Conservation (phyloP, 331 rosid species). For the Pyracantha coccinea region DNA sequence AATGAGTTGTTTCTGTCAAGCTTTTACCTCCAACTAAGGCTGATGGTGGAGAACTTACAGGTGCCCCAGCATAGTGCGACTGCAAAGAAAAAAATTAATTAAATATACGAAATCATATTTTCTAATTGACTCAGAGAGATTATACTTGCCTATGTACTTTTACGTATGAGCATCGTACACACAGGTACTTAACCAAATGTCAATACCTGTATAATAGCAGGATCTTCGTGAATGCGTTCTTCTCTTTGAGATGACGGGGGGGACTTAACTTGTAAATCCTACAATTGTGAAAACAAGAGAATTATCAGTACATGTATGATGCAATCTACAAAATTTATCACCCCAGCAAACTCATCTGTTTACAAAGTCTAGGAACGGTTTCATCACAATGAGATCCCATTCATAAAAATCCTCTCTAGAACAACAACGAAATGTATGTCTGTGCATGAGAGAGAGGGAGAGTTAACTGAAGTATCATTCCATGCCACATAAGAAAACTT, state of each 20-base stretch:
- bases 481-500: background rate
- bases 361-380: background rate
- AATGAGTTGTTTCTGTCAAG: constrained; percentile 28
- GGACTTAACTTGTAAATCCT: constrained; percentile 79
- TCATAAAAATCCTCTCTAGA: background rate
- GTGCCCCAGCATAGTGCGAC: constrained; percentile 34
- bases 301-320: background rate
- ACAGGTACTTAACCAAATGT: background rate
- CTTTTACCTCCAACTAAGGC: constrained; percentile 29
- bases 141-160: background rate
- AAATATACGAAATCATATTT: constrained; percentile 1
- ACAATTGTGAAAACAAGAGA: constrained; percentile 13
- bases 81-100: constrained; percentile 11
- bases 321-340: constrained; percentile 6
- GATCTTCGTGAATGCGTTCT: constrained; percentile 40
- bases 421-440: background rate
- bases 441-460: background rate
- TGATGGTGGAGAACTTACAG: constrained; percentile 13
- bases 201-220: constrained; percentile 65
- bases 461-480: background rate
- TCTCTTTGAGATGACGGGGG: constrained; percentile 35
- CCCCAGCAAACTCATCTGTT: background rate
- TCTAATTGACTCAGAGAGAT: background rate
- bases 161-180: background rate
- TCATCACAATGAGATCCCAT: background rate